Evolutionary conservation across 148 eudicot genomes (phyloP).

Genomic region (Fallopia convolvulus): DNA sequence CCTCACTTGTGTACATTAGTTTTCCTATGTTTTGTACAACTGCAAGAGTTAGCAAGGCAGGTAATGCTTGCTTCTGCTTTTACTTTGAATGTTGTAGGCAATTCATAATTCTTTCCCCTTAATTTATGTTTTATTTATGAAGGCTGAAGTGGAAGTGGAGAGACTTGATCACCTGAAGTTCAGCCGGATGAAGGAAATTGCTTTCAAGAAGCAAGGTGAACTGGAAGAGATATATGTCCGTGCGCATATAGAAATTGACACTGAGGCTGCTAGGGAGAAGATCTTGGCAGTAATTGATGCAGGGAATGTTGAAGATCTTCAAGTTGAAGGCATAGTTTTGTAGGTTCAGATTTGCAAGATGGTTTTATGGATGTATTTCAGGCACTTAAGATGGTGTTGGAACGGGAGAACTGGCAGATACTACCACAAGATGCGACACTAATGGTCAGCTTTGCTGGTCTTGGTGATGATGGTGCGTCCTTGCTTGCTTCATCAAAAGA

Average conservation of each 20-base stretch:
- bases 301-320: constrained; percentile 53
- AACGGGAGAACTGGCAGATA: constrained; percentile 76
- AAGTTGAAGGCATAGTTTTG: no score
- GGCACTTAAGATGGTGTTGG: constrained; percentile 96
- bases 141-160: no score
- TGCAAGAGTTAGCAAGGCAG: constrained; percentile 59
- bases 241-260: no score
- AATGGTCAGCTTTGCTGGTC: constrained; percentile 79
- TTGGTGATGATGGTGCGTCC: constrained; percentile 93
- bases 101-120: no score
- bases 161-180: no score
- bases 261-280: constrained; percentile 39
- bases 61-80: no score
- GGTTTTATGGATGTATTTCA: constrained; percentile 15
- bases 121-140: no score
- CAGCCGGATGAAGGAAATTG: no score
- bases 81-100: no score
- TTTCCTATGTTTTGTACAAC: constrained; percentile 14
- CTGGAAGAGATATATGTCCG: no score
- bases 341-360: background rate
- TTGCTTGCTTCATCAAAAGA: constrained; percentile 48
- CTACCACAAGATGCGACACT: constrained; percentile 74
- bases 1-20: background rate
- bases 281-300: constrained; percentile 77
- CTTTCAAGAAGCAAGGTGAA: no score